Evolutionary conservation across 1,284 basidiomycete species (phyloP), one percentile per base, ranked within the genome.

Genomic region (Ganoderma leucocontextum): DNA sequence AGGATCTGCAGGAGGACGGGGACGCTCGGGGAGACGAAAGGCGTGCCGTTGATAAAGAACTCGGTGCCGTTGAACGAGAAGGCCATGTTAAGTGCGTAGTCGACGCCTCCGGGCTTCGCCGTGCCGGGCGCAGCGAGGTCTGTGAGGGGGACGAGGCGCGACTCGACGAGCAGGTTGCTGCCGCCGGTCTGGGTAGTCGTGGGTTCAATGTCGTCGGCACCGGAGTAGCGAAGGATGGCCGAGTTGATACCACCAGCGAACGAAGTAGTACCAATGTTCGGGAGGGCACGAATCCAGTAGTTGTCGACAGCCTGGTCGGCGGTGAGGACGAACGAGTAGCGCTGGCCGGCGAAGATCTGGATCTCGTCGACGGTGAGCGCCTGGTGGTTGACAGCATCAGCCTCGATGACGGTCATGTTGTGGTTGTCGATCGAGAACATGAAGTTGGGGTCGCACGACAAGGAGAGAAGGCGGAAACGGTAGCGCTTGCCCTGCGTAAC

Each of bases 381-480:
- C 58, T 80, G 57, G 12, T 80, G 75, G 68, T 76, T 77, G 52
- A 77, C 70, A 19, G 78, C 78, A 49, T 82, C 81, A 29, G 71
- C 78, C 67, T 81, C 81, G 62, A 82, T 82, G 67, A 82, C 67
- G 12, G 78, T 81, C 72, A 82, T 66, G 60, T 75, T 78, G 72
- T 83, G 82, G 9, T 74, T 75, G 58, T 82, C 79, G 63, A 83
- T 80, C 25, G 77, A 73, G 75, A 83, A 81, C 7, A 62, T 75
- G 72, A 72, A 78, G 69, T 76, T 75, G 10, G 79, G 73, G 67
- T 80, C 78, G 67, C 80, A 81, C 0, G 82, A 76, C 77, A 84
- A 83, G 74, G 86, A 87, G 76, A 89, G 79, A 62, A 91, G 75
- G n/a, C 89, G 78, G 71, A 80, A 74, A 4, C 79, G 78, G 66